Percentiles rank a stretch among this genome's conserved stretches.
These are phyloP conservation scores for Musa balbisiana DNA, from an alignment of 202 grass and related monocot genomes.

Conservation along the genomic window DNA sequence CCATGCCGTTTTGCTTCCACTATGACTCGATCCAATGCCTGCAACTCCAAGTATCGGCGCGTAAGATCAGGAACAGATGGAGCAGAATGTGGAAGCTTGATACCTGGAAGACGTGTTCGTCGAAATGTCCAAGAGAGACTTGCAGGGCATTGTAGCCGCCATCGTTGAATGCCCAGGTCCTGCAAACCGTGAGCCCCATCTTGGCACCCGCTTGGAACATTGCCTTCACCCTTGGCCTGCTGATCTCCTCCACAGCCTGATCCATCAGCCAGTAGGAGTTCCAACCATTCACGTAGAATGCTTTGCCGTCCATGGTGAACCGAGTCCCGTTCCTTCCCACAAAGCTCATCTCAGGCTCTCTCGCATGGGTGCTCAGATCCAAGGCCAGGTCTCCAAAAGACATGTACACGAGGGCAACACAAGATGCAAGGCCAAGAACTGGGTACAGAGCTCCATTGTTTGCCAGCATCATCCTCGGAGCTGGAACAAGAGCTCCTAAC, in stretches of 20 bases:
- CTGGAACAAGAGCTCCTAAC: neutral
- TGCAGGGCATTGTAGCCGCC: conserved; percentile 87
- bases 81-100: too few relatives aligned
- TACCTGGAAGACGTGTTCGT: conserved; percentile 80
- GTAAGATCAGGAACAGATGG: too few relatives aligned
- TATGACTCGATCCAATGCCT: conserved; percentile 77
- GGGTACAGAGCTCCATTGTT: conserved; percentile 58
- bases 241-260: conserved; percentile 59
- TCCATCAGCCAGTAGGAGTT: conserved; percentile 99
- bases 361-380: conserved; percentile 9
- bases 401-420: conserved; percentile 61
- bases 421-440: conserved; percentile 54
- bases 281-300: conserved; percentile 86
- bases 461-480: neutral
- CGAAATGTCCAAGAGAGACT: conserved; percentile 57
- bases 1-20: conserved; percentile 60
- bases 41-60: neutral
- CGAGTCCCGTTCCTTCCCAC: conserved; percentile 59
- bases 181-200: conserved; percentile 90
- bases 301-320: conserved; percentile 46
- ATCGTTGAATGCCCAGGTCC: conserved; percentile 97
- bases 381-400: conserved; percentile 43
- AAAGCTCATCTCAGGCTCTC: conserved; percentile 34
- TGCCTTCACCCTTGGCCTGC: conserved; percentile 39
- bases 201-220: conserved; percentile 44